Base-by-base conservation (phyloP, 2,329 filamentous ascomycete species). In the Metarhizium humberi region DNA sequence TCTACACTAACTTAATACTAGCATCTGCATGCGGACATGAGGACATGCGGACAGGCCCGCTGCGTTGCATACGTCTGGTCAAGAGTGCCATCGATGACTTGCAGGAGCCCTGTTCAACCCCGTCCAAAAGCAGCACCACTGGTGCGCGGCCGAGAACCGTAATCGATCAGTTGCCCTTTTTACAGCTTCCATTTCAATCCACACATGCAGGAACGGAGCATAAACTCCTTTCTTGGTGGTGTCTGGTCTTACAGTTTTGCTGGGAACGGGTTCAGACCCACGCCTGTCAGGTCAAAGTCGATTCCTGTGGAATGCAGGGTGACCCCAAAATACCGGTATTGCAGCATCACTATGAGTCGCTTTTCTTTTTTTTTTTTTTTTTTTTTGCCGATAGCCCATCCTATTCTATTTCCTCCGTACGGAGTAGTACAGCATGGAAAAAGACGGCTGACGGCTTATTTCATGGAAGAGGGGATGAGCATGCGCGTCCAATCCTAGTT, bases 181-280 rank as follows among this genome's bases (percentile, higher is more conserved):
- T 13, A 14, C 11, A 3, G 38, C 38, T 40, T 3, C 10, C 14
- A 40, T 40, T 40, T 16, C 32, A 11, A 34, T 30, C 25, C 18
- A 13, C 18, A 47, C 45, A 38, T 52, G 50, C 50, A 52, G 50
- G 50, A 52, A 52, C 50, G 50, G 14, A 45, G 50, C 4, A 30
- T 45, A 38, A 29, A 10, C 43, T 20, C 40, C 18, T 18, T 10
- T 10, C 20, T 16, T 36, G 13, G 30, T 40, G 14, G 11, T 40
- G 38, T 16, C 13, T 40, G 5, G 13, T 16, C 8, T 16, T 5
- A 5, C 38, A 14, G 14, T 40, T 40, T 11, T 34, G 32, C 6
- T 11, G 32, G 25, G 25, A 25, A 25, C 25, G 25, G 25, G 32
- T 34, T 7, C 32, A 11, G 32, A 11, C 32, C 32, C 32, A 25